These are phyloP conservation scores for Neurospora intermedia DNA, from an alignment of 495 filamentous ascomycete species.

Conservation along the genomic window DNA sequence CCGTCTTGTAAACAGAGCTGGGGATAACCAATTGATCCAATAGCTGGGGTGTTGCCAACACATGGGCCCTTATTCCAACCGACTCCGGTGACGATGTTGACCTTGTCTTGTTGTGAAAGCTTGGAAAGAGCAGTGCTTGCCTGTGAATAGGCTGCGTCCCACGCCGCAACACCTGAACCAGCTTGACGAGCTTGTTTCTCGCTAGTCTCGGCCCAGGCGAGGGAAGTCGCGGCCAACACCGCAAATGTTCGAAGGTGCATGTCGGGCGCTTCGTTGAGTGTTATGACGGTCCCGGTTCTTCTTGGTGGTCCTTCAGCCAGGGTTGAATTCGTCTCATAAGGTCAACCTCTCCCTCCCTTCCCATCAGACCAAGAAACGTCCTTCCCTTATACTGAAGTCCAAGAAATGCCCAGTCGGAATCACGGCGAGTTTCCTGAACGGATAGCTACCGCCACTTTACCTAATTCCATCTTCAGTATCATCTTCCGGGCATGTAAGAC, in stretches of 20 bases:
- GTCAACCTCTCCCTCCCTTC: not conserved
- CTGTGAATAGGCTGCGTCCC: slow-evolving; percentile 47
- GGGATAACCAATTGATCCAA: slow-evolving; percentile 44
- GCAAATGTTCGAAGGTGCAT: slow-evolving; percentile 7
- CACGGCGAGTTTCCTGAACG: slow-evolving; percentile 7
- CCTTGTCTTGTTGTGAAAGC: slow-evolving; percentile 47
- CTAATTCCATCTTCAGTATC: not conserved
- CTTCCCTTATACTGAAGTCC: slow-evolving; percentile 6
- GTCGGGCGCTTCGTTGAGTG: not conserved
- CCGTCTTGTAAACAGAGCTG: slow-evolving; percentile 50
- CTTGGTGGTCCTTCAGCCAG: not conserved
- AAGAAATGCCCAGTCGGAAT: slow-evolving; percentile 15
- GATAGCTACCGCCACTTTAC: not conserved
- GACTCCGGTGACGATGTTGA: slow-evolving; percentile 50
- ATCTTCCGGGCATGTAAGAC: not conserved
- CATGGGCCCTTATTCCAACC: slow-evolving; percentile 57
- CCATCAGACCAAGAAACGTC: not conserved
- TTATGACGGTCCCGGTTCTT: not conserved
- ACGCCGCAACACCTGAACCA: slow-evolving; percentile 18
- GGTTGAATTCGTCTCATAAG: not conserved
- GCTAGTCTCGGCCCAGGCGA: slow-evolving; percentile 6
- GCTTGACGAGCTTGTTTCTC: slow-evolving; percentile 3
- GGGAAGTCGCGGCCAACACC: slow-evolving; percentile 3
- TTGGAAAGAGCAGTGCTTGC: slow-evolving; percentile 43
- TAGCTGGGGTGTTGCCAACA: slow-evolving; percentile 51